Evolutionary conservation across 1,139 yeast genomes (phyloP).

Genomic region (Saccharomyces hybrid): DNA sequence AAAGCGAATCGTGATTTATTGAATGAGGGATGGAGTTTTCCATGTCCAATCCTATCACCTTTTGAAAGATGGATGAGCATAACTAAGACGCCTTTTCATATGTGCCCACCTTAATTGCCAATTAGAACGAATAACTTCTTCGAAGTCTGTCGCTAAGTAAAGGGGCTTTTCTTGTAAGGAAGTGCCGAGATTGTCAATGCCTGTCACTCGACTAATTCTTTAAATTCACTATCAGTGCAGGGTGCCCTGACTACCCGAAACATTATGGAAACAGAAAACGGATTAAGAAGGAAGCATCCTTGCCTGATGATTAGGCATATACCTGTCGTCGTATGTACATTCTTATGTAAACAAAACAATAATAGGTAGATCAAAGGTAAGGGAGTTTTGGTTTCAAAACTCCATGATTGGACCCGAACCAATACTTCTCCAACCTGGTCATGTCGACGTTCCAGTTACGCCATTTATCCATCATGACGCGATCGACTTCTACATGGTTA

Average conservation of each 20-base stretch:
- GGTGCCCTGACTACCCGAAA: background rate
- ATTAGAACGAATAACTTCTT: no score
- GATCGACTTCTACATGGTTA: constrained; percentile 18
- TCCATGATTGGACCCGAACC: constrained; percentile 56
- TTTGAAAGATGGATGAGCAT: no score
- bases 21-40: no score
- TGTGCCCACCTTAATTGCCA: no score
- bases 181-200: no score
- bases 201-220: no score
- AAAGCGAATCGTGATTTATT: no score
- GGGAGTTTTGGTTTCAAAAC: constrained; percentile 28
- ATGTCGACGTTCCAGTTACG: constrained; percentile 81
- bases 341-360: background rate
- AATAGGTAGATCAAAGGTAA: background rate
- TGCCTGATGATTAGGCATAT: constrained; percentile 1
- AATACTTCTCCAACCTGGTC: constrained; percentile 67
- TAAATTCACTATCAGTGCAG: no score
- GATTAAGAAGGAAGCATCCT: background rate
- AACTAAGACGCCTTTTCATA: no score
- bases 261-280: constrained; percentile 4
- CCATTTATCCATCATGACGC: constrained; percentile 49
- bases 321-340: constrained; percentile 5
- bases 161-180: no score
- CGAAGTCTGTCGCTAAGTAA: no score
- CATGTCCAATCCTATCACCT: no score